Evolutionary conservation across 768 basidiomycete genomes (phyloP).

Genomic region (Boletellus emodensis): DNA sequence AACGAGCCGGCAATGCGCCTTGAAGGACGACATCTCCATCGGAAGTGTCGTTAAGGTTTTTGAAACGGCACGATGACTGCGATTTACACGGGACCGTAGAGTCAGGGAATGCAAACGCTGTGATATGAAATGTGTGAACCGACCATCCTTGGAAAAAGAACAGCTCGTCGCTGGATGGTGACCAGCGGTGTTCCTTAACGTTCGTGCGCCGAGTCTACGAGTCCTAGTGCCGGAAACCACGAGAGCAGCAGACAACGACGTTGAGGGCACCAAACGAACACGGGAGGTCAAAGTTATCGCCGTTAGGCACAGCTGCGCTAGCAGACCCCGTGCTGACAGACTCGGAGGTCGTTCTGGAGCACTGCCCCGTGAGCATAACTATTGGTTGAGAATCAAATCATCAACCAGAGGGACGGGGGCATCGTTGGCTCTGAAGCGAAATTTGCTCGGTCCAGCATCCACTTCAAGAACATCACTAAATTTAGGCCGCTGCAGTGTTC

Average conservation of each 20-base stretch:
- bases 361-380: too few relatives aligned
- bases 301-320: too few relatives aligned
- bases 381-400: too few relatives aligned
- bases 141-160: neutral
- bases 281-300: neutral
- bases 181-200: neutral
- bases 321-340: too few relatives aligned
- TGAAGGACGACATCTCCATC: neutral
- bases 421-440: too few relatives aligned
- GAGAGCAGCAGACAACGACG: too few relatives aligned
- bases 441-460: too few relatives aligned
- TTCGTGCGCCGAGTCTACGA: neutral
- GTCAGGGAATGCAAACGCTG: too few relatives aligned
- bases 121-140: neutral
- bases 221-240: neutral
- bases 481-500: too few relatives aligned
- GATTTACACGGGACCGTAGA: constrained; percentile 1
- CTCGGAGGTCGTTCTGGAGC: too few relatives aligned
- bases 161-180: neutral
- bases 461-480: too few relatives aligned
- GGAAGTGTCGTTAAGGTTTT: neutral
- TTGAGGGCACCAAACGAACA: neutral
- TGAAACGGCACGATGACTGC: neutral
- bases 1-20: neutral
- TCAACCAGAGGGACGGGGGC: too few relatives aligned